Evolutionary conservation across 2,329 filamentous ascomycete species (phyloP).

Genomic region (Biscogniauxia mediterranea): DNA sequence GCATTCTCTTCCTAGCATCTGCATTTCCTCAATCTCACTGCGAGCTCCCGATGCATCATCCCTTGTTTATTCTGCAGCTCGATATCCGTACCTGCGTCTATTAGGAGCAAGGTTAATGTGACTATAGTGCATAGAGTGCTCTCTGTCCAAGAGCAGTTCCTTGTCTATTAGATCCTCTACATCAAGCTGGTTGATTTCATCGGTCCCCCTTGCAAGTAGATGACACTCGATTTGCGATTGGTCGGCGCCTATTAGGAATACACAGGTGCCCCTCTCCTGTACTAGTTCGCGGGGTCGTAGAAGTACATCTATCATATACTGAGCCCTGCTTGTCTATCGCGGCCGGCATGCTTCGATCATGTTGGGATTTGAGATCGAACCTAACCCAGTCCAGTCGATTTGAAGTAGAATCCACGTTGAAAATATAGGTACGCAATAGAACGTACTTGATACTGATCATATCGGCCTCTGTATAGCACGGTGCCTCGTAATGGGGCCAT

Average conservation of each 20-base stretch:
- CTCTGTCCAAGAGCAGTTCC: neutral
- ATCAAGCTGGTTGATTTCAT: too few relatives aligned
- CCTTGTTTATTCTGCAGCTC: neutral
- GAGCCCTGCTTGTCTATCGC: too few relatives aligned
- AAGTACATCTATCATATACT: neutral
- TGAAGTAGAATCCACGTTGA: too few relatives aligned
- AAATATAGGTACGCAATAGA: too few relatives aligned
- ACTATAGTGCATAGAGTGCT: neutral
- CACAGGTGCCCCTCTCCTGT: neutral
- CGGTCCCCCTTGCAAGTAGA: neutral
- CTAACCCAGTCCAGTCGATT: too few relatives aligned
- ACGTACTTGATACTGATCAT: too few relatives aligned
- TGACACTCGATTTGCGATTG: neutral
- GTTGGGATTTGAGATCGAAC: too few relatives aligned
- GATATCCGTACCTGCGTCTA: neutral
- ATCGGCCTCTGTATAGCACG: too few relatives aligned
- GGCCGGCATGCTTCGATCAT: too few relatives aligned
- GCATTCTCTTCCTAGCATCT: neutral
- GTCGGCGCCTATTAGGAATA: neutral
- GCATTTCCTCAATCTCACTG: neutral
- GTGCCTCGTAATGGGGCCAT: too few relatives aligned
- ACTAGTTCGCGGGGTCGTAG: neutral
- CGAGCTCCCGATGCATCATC: neutral
- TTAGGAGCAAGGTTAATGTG: neutral
- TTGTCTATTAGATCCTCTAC: neutral